A percentile compares a stretch with the other conserved stretches of the same genome.
Conservation (phyloP, 225 moss, liverwort and hornwort genomes). For the Climacium dendroides region DNA sequence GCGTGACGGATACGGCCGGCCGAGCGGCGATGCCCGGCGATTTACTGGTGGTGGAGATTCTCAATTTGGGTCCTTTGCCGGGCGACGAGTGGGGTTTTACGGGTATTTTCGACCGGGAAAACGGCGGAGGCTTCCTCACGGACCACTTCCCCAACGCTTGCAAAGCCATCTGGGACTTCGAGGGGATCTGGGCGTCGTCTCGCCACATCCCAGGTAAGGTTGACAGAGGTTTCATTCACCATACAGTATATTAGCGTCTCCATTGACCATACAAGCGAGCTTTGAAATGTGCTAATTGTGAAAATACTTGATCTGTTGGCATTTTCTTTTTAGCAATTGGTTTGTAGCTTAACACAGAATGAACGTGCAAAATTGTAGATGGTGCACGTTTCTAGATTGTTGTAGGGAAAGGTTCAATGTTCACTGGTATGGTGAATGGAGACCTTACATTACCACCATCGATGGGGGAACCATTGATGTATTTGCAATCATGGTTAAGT, state of each 20-base stretch:
- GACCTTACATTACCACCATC: background rate
- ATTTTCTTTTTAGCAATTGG: background rate
- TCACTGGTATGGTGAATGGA: background rate
- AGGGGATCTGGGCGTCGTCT: conserved; percentile 71
- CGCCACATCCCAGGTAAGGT: conserved; percentile 70
- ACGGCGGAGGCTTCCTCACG: conserved; percentile 85
- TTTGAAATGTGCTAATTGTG: background rate
- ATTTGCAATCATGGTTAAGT: background rate
- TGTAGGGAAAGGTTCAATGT: background rate
- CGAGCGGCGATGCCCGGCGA: conserved; percentile 56
- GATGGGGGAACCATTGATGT: background rate
- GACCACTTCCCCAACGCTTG: conserved; percentile 80
- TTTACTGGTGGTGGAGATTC: conserved; percentile 73
- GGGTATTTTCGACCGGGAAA: conserved; percentile 73
- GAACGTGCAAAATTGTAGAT: background rate
- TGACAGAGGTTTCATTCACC: background rate
- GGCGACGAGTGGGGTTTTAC: conserved; percentile 92
- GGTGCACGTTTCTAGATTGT: background rate
- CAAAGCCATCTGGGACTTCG: conserved; percentile 91
- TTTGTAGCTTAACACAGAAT: background rate
- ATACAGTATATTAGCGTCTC: background rate
- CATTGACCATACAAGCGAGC: background rate
- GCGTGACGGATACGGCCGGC: conserved; percentile 47
- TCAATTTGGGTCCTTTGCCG: conserved; percentile 58
- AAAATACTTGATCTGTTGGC: background rate